Evolutionary conservation across 306 rosid species (phyloP).

Genomic region (Vigna trinervia): DNA sequence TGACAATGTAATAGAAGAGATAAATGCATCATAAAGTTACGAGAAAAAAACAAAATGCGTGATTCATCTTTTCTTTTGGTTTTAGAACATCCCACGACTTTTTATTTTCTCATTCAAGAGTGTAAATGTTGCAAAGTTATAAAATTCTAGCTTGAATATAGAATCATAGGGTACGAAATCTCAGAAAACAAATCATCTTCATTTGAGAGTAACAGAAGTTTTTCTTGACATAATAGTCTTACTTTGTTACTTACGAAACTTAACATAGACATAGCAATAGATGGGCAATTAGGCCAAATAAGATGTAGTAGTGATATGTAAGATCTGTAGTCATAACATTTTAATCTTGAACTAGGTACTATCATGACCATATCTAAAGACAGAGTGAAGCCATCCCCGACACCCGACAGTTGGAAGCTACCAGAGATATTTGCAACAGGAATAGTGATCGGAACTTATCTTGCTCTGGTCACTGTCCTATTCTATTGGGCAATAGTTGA

Average conservation of each 20-base stretch:
- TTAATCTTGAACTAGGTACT: constrained; percentile 55
- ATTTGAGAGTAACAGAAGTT: background rate
- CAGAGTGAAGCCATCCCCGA: constrained; percentile 85
- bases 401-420: constrained; percentile 92
- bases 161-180: background rate
- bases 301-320: constrained; percentile 6
- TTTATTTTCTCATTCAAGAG: background rate
- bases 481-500: constrained; percentile 69
- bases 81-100: constrained; percentile 1
- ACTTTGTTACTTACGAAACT: too few species aligned
- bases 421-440: constrained; percentile 90
- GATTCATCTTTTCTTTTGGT: constrained; percentile 5
- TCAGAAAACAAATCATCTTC: background rate
- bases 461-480: constrained; percentile 78
- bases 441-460: constrained; percentile 81
- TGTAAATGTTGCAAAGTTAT: background rate
- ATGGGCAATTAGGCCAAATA: background rate
- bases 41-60: background rate
- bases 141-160: constrained; percentile 13
- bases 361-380: constrained; percentile 92
- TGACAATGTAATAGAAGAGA: constrained; percentile 11
- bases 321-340: constrained; percentile 2
- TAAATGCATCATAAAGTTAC: background rate
- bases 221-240: too few species aligned
- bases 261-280: background rate